phyloP scores from a whole-genome alignment of 768 basidiomycete genomes.

The Cyathus striatus region DNA sequence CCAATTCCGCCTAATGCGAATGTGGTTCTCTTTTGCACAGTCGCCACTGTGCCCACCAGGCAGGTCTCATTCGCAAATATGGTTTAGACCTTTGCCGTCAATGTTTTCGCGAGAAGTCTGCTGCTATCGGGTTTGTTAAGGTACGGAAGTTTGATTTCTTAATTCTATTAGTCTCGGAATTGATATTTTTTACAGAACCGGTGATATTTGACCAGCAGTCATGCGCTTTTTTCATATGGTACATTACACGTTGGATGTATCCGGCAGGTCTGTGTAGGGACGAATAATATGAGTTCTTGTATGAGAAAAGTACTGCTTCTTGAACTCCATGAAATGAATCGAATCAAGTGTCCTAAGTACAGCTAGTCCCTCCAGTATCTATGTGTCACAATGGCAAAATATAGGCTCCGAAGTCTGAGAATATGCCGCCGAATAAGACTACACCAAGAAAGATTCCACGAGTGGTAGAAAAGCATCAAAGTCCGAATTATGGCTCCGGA shows the following conservation, averaged over 20 bases:
- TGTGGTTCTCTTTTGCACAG: slow-evolving; percentile 31
- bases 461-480: too few species aligned
- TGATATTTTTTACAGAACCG: slow-evolving; percentile 31
- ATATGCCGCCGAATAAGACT: too few species aligned
- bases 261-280: too few species aligned
- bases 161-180: slow-evolving; percentile 1
- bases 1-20: slow-evolving; percentile 1
- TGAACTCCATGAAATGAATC: too few species aligned
- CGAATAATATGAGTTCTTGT: too few species aligned
- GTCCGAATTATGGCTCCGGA: too few species aligned
- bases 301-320: too few species aligned
- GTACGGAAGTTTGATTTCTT: slow-evolving; percentile 36
- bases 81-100: slow-evolving; percentile 97
- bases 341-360: too few species aligned
- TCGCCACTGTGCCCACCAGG: slow-evolving; percentile 95
- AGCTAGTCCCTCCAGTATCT: too few species aligned
- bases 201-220: slow-evolving; percentile 20
- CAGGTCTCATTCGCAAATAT: slow-evolving; percentile 96
- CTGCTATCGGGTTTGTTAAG: slow-evolving; percentile 93
- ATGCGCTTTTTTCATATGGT: slow-evolving; percentile 1
- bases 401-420: too few species aligned
- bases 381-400: too few species aligned
- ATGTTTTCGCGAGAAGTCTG: slow-evolving; percentile 96
- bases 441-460: too few species aligned
- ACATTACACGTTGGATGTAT: neutral